A percentile compares a stretch with the other conserved stretches of the same genome.
Evolutionary conservation across 2,329 filamentous ascomycete genomes (phyloP).

Genomic region (Diaporthe citrichinensis): DNA sequence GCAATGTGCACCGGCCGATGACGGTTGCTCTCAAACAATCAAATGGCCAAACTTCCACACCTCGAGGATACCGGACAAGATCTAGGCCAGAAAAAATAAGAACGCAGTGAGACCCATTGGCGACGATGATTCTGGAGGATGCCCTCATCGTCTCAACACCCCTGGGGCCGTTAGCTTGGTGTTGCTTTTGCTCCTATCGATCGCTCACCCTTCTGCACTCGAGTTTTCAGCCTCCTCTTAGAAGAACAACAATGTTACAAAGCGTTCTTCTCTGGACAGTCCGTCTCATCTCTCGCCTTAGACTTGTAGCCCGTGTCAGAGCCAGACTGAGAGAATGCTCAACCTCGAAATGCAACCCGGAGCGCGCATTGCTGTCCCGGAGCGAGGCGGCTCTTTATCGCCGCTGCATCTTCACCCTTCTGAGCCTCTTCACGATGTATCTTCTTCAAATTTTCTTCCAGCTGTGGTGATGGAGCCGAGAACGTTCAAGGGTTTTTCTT

Average conservation of each 20-base stretch:
- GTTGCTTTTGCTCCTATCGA: slow-evolving; percentile 12
- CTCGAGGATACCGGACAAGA: background rate
- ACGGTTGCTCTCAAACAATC: background rate
- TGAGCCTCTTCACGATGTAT: background rate
- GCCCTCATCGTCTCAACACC: slow-evolving; percentile 14
- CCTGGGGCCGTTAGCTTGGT: slow-evolving; percentile 7
- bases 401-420: slow-evolving; percentile 7
- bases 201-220: background rate
- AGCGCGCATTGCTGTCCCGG: background rate
- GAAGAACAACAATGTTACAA: slow-evolving; percentile 13
- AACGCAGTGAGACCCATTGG: slow-evolving; percentile 16
- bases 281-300: background rate
- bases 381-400: slow-evolving; percentile 13
- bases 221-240: background rate
- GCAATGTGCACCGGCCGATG: slow-evolving; percentile 3
- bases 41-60: background rate
- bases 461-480: background rate
- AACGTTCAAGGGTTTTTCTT: background rate
- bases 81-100: slow-evolving; percentile 25
- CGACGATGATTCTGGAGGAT: background rate
- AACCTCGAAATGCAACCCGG: slow-evolving; percentile 7
- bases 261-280: background rate
- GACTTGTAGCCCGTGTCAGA: slow-evolving; percentile 11
- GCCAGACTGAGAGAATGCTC: slow-evolving; percentile 12
- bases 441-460: background rate